These are phyloP conservation scores for Cucumis melo DNA, from an alignment of 306 rosid genomes.

Conservation along the genomic window DNA sequence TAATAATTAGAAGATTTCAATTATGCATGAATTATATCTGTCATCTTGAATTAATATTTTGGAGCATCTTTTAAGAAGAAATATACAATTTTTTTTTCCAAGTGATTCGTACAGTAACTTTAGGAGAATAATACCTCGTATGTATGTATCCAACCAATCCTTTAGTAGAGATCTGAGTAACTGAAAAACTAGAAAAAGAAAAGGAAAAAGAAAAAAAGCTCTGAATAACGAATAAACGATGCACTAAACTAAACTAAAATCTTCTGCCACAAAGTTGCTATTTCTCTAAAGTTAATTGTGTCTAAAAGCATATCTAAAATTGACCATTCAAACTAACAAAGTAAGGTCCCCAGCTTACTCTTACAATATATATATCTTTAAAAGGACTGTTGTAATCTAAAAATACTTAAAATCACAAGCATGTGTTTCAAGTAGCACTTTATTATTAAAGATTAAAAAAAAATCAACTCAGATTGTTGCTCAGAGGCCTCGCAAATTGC, in stretches of 20 bases:
- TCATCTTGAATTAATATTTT: neutral
- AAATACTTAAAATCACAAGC: neutral
- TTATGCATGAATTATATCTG: neutral
- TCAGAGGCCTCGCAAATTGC: neutral
- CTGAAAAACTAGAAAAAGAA: slow-evolving; percentile 1
- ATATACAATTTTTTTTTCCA: neutral
- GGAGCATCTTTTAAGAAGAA: neutral
- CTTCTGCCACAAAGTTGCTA: slow-evolving; percentile 6
- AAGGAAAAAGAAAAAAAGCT: neutral
- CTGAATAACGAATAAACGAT: neutral
- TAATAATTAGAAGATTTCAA: neutral
- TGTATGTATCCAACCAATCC: neutral
- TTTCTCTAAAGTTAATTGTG: slow-evolving; percentile 2
- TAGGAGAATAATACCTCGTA: slow-evolving; percentile 9
- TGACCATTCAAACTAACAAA: slow-evolving; percentile 6
- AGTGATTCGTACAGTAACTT: neutral
- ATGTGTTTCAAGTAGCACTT: neutral
- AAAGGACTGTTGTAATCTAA: neutral
- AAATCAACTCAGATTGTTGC: neutral
- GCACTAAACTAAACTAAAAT: neutral
- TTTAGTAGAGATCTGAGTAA: slow-evolving; percentile 5
- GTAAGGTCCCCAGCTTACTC: neutral
- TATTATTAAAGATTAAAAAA: neutral
- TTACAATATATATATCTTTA: neutral
- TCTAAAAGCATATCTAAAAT: slow-evolving; percentile 4